These are phyloP conservation scores for Botryosphaeria agaves DNA, from an alignment of 2,329 filamentous ascomycete species.

Conservation along the genomic window DNA sequence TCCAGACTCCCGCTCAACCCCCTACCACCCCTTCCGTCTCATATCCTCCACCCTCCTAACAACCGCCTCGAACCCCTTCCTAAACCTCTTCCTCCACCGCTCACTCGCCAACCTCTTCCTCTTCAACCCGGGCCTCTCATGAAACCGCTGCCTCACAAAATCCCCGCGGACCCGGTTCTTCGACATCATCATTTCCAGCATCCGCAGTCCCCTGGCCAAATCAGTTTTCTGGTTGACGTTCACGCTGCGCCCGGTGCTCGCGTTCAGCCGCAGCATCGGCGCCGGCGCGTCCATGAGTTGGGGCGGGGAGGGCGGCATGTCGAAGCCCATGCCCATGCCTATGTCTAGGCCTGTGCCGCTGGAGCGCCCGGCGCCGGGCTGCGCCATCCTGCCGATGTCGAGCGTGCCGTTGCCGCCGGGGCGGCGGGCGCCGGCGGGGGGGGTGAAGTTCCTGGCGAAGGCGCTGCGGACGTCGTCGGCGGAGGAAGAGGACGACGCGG, in stretches of 20 bases:
- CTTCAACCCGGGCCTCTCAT: slow-evolving; percentile 61
- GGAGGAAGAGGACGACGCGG: background rate
- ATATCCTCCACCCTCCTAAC: slow-evolving; percentile 50
- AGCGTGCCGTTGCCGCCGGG: background rate
- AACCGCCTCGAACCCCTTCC: slow-evolving; percentile 46
- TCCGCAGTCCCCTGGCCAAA: slow-evolving; percentile 28
- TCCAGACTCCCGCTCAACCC: no score
- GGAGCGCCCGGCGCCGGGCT: background rate
- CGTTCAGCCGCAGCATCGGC: slow-evolving; percentile 15
- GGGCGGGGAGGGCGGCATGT: background rate
- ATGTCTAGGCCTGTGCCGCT: background rate
- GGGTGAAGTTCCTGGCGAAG: background rate
- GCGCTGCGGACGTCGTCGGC: background rate
- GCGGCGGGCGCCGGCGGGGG: slow-evolving; percentile 1
- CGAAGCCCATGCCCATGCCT: background rate
- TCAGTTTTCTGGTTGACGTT: slow-evolving; percentile 22
- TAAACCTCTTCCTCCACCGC: slow-evolving; percentile 54
- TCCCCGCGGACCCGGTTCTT: slow-evolving; percentile 43
- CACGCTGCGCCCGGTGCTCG: slow-evolving; percentile 22
- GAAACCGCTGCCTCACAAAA: slow-evolving; percentile 42
- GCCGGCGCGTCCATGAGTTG: background rate
- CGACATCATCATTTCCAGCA: slow-evolving; percentile 24
- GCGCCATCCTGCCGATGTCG: background rate
- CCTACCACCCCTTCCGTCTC: slow-evolving; percentile 62
- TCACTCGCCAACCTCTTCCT: slow-evolving; percentile 55